phyloP scores from a whole-genome alignment of 495 filamentous ascomycete species.

The Xylaria telfairii region DNA sequence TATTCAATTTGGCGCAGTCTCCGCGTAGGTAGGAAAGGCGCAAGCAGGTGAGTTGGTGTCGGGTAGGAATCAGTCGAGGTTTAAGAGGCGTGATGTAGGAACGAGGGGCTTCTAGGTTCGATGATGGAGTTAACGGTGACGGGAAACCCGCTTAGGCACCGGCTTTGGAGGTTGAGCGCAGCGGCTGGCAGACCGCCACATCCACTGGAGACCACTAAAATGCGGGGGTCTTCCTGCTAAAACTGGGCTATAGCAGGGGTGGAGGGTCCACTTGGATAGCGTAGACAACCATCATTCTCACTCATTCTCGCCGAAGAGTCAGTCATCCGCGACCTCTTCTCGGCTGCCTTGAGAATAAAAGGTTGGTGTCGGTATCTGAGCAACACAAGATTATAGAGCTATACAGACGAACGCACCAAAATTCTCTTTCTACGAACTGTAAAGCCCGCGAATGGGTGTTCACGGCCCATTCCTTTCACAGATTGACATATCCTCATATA shows the following conservation, averaged over 20 bases:
- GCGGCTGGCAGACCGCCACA: slow-evolving; percentile 14
- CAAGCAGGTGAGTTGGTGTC: not conserved
- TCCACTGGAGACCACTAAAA: not conserved
- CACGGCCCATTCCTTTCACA: not conserved
- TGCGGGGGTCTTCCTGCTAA: not conserved
- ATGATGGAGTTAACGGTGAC: slow-evolving; percentile 19
- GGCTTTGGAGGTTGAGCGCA: not conserved
- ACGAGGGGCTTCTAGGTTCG: slow-evolving; percentile 7
- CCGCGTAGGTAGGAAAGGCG: not conserved
- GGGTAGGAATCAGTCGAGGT: not conserved
- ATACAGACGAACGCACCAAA: not conserved
- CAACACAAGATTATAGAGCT: not conserved
- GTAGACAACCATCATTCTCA: not conserved
- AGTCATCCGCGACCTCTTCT: slow-evolving; percentile 8
- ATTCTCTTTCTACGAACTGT: not conserved
- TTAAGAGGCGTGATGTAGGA: slow-evolving; percentile 1
- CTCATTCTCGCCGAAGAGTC: slow-evolving; percentile 29
- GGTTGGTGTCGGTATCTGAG: not conserved
- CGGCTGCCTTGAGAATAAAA: slow-evolving; percentile 7
- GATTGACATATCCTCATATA: not conserved
- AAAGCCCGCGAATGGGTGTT: not conserved
- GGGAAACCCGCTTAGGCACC: slow-evolving; percentile 14
- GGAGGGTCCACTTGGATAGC: not conserved
- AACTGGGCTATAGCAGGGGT: not conserved
- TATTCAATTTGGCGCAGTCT: not conserved